Evolutionary conservation across 805 yeast genomes (phyloP).

Genomic region (Torulaspora delbrueckii): DNA sequence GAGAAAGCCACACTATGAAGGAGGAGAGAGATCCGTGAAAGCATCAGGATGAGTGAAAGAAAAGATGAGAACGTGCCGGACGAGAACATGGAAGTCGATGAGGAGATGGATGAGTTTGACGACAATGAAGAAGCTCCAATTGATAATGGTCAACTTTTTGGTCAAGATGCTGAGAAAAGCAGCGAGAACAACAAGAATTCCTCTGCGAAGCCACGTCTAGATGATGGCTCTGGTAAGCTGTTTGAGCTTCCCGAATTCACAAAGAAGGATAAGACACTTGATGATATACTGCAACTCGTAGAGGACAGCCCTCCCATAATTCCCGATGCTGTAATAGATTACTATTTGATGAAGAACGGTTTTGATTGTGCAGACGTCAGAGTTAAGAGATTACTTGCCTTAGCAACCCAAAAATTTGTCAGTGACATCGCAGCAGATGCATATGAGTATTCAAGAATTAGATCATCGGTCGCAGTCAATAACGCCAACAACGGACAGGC

Average conservation of each 20-base stretch:
- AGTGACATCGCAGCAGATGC: slow-evolving; percentile 96
- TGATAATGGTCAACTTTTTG: slow-evolving; percentile 20
- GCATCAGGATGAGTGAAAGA: slow-evolving; percentile 7
- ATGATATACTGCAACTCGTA: slow-evolving; percentile 82
- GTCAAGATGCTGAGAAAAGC: slow-evolving; percentile 13
- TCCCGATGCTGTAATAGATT: slow-evolving; percentile 95
- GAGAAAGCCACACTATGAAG: background rate
- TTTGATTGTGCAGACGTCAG: slow-evolving; percentile 73
- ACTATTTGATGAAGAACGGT: slow-evolving; percentile 80
- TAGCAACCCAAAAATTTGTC: slow-evolving; percentile 94
- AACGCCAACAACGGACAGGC: slow-evolving; percentile 81
- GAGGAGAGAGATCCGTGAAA: background rate
- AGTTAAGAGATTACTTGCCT: slow-evolving; percentile 76
- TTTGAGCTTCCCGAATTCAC: slow-evolving; percentile 64
- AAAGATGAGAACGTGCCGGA: slow-evolving; percentile 6
- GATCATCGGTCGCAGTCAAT: slow-evolving; percentile 84
- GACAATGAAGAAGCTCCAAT: slow-evolving; percentile 34
- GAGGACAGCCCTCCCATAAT: slow-evolving; percentile 93
- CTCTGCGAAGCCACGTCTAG: slow-evolving; percentile 23
- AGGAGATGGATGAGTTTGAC: slow-evolving; percentile 35
- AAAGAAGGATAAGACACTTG: slow-evolving; percentile 73
- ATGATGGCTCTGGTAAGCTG: slow-evolving; percentile 28
- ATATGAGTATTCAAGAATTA: slow-evolving; percentile 86
- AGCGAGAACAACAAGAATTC: slow-evolving; percentile 13
- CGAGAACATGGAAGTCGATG: slow-evolving; percentile 21